Evolutionary conservation across 1,139 yeast species (phyloP), one percentile per base, ranked within the genome.

Genomic region (Groenewaldozyma auringiensis): DNA sequence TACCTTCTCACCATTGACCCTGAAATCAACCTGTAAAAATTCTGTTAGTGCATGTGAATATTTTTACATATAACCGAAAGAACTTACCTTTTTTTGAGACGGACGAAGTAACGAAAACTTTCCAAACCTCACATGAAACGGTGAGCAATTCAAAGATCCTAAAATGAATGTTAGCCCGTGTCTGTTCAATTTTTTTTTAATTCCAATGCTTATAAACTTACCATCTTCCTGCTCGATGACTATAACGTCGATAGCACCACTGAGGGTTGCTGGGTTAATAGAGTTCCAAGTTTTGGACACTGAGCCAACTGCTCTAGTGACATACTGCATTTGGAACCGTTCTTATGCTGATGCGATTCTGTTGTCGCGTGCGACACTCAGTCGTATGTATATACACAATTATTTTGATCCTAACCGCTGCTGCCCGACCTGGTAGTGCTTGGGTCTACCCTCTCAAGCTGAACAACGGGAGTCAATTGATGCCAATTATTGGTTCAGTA

Each of bases 281-380:
- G 96, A 87, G 57, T 88, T 88, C 97, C 96, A 92, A 46, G 96
- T 94, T 66, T 88, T 89, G 51, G 95, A 87, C 18, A 92, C 95
- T 42, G 94, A 83, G 38, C 87, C 96, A 47, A 94, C 83, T 13
- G 95, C 97, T 63, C 94, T 76, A 17, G 95, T 96, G 52, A 89
- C 94, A 81, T 88, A 89, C 66, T 89, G 97, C 98, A 89, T 89
- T 41, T 27, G 16, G 34, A 21, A 21, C 25, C 14, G 21, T n/a
- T n/a, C n/a, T n/a, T n/a, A 6, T n/a, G 9, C n/a, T 33, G 36
- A 6, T 33, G 36, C 18, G 9, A 33, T 9, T 27, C 9, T 27
- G 11, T 27, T 27, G n/a, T 27, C 9, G 32, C n/a, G 9, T 9
- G n/a, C n/a, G n/a, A n/a, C n/a, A n/a, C n/a, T n/a, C n/a, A n/a